phyloP scores from a whole-genome alignment of 2,329 filamentous ascomycete genomes.

The Ophiosphaerella korrae region DNA sequence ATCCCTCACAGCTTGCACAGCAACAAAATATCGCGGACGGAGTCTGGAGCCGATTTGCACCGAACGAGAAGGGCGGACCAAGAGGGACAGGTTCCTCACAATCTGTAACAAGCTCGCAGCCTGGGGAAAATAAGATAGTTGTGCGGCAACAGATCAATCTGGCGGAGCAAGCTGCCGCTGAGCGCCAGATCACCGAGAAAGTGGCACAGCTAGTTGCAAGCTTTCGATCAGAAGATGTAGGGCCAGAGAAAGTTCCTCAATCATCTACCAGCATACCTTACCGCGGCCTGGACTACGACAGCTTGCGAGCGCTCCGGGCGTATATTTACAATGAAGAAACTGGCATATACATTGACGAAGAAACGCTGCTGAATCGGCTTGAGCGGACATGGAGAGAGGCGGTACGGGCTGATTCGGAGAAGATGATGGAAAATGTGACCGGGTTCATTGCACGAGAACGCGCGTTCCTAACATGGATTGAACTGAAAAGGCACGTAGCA shows the following conservation, averaged over 20 bases:
- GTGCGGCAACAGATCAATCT: constrained; percentile 26
- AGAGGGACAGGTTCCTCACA: constrained; percentile 20
- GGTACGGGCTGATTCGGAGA: constrained; percentile 33
- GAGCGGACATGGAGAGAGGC: constrained; percentile 40
- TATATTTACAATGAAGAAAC: constrained; percentile 38
- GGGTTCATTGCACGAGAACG: constrained; percentile 41
- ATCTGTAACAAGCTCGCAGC: constrained; percentile 13
- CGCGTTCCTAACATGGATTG: constrained; percentile 43
- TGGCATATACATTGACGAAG: constrained; percentile 32
- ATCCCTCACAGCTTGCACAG: constrained; percentile 11
- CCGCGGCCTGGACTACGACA: constrained; percentile 38
- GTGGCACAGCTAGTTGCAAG: constrained; percentile 35
- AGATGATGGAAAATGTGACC: constrained; percentile 32
- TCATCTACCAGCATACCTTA: constrained; percentile 27
- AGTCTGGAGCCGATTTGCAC: constrained; percentile 27
- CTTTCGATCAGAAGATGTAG: constrained; percentile 29
- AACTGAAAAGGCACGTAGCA: constrained; percentile 40
- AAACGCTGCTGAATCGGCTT: constrained; percentile 34
- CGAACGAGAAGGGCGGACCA: constrained; percentile 17
- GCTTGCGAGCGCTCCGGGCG: constrained; percentile 34
- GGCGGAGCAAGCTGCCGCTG: constrained; percentile 27
- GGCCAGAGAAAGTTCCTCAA: constrained; percentile 25
- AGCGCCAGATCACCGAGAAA: constrained; percentile 34
- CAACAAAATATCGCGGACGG: constrained; percentile 27
- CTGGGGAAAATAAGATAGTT: constrained; percentile 18